Evolutionary conservation across 257 asterid species (phyloP), one percentile per base, ranked within the genome.

Genomic region (Penstemon newberryi): DNA sequence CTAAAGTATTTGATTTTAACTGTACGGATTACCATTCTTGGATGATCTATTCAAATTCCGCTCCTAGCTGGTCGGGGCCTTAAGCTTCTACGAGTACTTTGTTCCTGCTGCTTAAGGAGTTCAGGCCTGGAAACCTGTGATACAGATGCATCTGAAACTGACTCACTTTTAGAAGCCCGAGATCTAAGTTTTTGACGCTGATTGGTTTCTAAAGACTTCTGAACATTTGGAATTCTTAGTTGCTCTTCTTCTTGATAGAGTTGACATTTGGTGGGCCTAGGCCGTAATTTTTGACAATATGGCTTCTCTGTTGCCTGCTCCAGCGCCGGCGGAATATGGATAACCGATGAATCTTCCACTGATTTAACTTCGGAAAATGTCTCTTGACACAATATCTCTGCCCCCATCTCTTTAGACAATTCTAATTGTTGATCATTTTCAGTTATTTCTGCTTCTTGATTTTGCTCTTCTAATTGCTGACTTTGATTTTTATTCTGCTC

Each of bases 21-120:
- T 58, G 33, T 44, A 58, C 36, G 15, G 19, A 39, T 13, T 59
- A 59, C 37, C 39, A 57, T 57, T 56, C 50, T 47, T 56, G 72
- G 15, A 36, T 50, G 49, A 10, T 15, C 25, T 69, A 56, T 58
- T 57, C 51, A 33, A 69, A 59, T 25, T 69, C 53, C 56, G 55
- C 37, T 74, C 51, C 56, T 42, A 50, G 44, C 41, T 38, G 45
- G 25, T 56, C 52, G 13, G 50, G 19, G 66, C 67, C 67, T 63
- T 63, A 43, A 63, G 60, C 74, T 64, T 38, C 70, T 68, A 62
- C 66, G 69, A 64, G 68, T 56, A 44, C 39, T 57, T 25, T 60
- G 55, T 7, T 55, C 44, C 42, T 52, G 49, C 66, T 56, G 44
- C 55, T 51, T 44, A 56, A 36, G 55, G 18, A 18, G 53, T 52